Percentiles rank a stretch among this genome's conserved stretches.
These are phyloP conservation scores for Plasmodium falciparum DNA, from an alignment of 169 alveolate species.

Conservation along the genomic window DNA sequence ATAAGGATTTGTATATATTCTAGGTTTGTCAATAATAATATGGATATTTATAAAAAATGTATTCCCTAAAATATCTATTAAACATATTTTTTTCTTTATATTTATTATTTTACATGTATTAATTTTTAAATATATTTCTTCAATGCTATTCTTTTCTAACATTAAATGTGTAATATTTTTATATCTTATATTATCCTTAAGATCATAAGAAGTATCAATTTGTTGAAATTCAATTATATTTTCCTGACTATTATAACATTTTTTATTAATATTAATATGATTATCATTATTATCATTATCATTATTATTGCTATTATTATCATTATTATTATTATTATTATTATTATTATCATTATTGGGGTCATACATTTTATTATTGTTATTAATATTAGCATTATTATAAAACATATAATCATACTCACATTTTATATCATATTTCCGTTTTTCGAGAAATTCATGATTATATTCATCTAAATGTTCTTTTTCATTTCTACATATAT, in stretches of 20 bases:
- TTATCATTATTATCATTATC: constrained; percentile 2
- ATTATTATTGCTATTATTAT: constrained; percentile 5
- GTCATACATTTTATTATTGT: constrained; percentile 12
- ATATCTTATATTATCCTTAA: constrained; percentile 30
- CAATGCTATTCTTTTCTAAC: constrained; percentile 43
- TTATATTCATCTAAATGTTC: constrained; percentile 8
- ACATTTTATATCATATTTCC: constrained; percentile 60
- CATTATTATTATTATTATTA: not conserved
- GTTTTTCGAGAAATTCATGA: constrained; percentile 39
- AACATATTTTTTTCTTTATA: constrained; percentile 49
- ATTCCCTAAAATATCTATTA: constrained; percentile 59
- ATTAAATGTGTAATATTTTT: constrained; percentile 60
- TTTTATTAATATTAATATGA: not conserved
- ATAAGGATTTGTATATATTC: constrained; percentile 62
- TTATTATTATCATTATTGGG: constrained; percentile 6
- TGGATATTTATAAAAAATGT: constrained; percentile 34
- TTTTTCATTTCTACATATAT: constrained; percentile 10
- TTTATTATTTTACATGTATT: constrained; percentile 59
- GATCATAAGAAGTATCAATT: constrained; percentile 40
- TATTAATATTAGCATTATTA: not conserved
- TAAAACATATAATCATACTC: constrained; percentile 68
- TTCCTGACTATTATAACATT: constrained; percentile 6
- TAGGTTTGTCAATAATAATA: constrained; percentile 64
- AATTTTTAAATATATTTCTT: constrained; percentile 45
- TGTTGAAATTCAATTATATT: constrained; percentile 43